Evolutionary conservation across 2,329 filamentous ascomycete genomes (phyloP), one percentile per base, ranked within the genome.

Genomic region (Beauveria sp.): DNA sequence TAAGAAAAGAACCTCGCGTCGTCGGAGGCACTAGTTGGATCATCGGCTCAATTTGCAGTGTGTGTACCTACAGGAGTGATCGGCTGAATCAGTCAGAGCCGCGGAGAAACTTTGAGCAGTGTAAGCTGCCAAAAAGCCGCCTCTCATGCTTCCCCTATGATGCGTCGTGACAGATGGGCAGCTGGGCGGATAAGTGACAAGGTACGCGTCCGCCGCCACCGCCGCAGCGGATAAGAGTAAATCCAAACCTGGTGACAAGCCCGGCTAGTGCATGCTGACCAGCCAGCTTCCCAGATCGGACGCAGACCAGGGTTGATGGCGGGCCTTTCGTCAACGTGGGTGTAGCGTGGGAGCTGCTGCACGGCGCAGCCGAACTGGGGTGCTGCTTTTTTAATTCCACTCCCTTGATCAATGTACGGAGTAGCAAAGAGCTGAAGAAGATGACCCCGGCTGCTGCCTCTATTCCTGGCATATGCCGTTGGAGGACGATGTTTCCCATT

Each of bases 241-340:
- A 28, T 34, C 12, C 16, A 16, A 12, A 9, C 43, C 26, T 20
- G 26, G 43, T 40, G 44, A 56, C 43, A 56, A 24, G 54, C 28
- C 20, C 24, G 28, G 54, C 18, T 26, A 26, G 55, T 26, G 14
- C 7, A 26, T 26, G 44, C 55, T 52, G 26, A 26, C 30, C 37
- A 59, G 47, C 22, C 37, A 59, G 47, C 47, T 52, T 52, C 47
- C 56, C 56, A 52, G 56, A 59, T 59, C 56, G 56, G 56, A 59
- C 37, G 56, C 48, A 30, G 56, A 52, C 56, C 40, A 52, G 56
- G 56, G 28, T 59, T n/a, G 24, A 48, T 28, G 28, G 55, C 30
- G 30, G 55, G 55, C 55, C 55, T 41, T 50, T 37, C 6, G 14
- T 18, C 54, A 57, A 50, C 55, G 46, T 59, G 48, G 46, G 52